phyloP scores from a whole-genome alignment of 441 rosid species.

The Syzygium syzygioides region DNA sequence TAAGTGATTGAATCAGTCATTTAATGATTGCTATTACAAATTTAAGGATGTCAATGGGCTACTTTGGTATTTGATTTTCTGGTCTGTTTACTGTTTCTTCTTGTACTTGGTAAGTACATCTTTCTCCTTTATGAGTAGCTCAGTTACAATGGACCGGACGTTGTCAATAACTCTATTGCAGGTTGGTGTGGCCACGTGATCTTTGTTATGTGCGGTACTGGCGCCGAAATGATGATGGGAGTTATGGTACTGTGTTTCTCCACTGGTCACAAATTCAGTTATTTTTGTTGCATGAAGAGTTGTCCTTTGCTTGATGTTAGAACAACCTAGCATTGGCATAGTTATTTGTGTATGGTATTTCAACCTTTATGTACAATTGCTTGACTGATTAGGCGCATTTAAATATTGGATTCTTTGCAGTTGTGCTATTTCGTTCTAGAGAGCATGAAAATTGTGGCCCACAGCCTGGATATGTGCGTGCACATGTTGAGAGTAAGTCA shows the following conservation, averaged over 20 bases:
- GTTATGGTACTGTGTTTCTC: constrained; percentile 57
- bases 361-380: not conserved
- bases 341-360: not conserved
- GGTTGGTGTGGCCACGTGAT: constrained; percentile 99
- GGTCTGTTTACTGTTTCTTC: not conserved
- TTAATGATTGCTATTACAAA: not conserved
- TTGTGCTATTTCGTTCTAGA: constrained; percentile 96
- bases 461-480: constrained; percentile 95
- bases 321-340: not conserved
- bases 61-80: not conserved
- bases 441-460: constrained; percentile 96
- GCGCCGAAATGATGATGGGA: constrained; percentile 98
- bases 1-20: not conserved
- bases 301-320: not conserved
- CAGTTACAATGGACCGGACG: not conserved
- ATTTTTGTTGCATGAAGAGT: not conserved
- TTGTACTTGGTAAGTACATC: not conserved
- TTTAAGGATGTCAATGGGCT: not conserved
- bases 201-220: constrained; percentile 98
- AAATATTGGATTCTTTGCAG: constrained; percentile 37
- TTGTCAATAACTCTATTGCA: constrained; percentile 23
- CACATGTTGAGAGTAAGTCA: constrained; percentile 91
- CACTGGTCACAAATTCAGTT: not conserved
- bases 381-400: not conserved
- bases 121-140: not conserved